Base-by-base conservation (phyloP, 108 stramenopile genomes). In the Cylindrotheca fusiformis region DNA sequence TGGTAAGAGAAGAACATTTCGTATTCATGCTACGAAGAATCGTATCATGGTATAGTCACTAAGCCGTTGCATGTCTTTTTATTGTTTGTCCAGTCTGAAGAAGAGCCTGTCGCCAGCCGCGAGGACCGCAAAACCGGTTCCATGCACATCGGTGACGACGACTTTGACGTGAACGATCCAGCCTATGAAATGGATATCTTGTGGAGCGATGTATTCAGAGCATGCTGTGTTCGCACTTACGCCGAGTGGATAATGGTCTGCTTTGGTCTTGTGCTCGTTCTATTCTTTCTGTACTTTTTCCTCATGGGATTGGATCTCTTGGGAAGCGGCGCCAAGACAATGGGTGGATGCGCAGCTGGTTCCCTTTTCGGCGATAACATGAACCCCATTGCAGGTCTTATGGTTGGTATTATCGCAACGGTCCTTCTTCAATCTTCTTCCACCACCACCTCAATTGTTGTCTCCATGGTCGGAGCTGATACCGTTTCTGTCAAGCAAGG, bases 261-360 rank as follows among this genome's bases (percentile, higher is more conserved):
- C 56, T 22, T 78, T 32, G 86, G 84, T 66, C 28, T 84, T 25
- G 32, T 48, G 52, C 54, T 60, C 30, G 76, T 88, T 14, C 48
- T 70, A 24, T 90, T 90, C 77, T 90, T 90, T 77, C 84, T 95
- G 21, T 95, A 95, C 81, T 95, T 90, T 64, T 95, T 95, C 79
- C 75, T 95, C 23, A 57, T 95, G 28, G 86, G 86, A 25, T 78
- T 95, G 28, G 87, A 90, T 32, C 69, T 95, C 20, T 74, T 95
- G 20, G 85, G 88, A 33, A 79, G 63, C 50, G 73, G 81, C 60
- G 88, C 88, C 75, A 91, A 95, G 87, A 87, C 86, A 21, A 68
- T 95, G 69, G 78, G 77, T 21, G 90, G 90, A 10, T 91, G 90
- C 60, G 69, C 74, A 31, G 93, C 93, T 26, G 93, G 88, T 57